Base-by-base conservation (phyloP, 2,329 filamentous ascomycete genomes). In the Paracoccidioides lutzii region DNA sequence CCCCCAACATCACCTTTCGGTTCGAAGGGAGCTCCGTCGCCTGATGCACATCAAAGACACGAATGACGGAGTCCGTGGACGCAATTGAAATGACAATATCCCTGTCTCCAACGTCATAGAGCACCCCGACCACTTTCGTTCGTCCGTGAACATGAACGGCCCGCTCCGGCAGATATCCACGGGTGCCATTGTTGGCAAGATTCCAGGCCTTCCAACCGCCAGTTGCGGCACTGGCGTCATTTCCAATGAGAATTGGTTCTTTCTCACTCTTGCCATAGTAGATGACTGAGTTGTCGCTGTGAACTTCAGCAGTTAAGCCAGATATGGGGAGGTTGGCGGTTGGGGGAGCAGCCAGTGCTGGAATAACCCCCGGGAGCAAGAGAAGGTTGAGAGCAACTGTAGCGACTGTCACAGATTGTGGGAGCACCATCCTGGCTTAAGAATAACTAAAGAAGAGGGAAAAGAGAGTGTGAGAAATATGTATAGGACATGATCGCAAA, bases 101-200 rank as follows among this genome's bases (percentile, higher is more conserved):
- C 37, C 66, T 69, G 12, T 61, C 65, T 3, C 59, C 67, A 8
- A 75, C 58, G 14, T 63, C 67, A 55, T 76, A 69, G 1, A 73
- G 62, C 0, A 71, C 67, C 8, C 70, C 67, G 10, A 76, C 66
- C 5, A 76, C 66, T 60, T 76, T 77, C n/a, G 73, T 76, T 33
- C 75, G 70, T 3, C 75, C 74, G 0, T 73, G 69, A 28, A 65
- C 65, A 42, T 66, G 60, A 28, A 68, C 64, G 3, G 60, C 58
- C 7, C 68, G 61, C 55, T 73, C 68, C 1, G 60, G 51, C 8
- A 76, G 59, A 4, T 64, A 62, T 4, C 63, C 62, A n/a, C 37
- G 35, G 32, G 35, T 28, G 32, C 15, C 41, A 53, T 44, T 44
- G 15, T 28, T 64, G 45, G 65, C 60, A 38, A 75, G 59, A 7